Percentiles rank a stretch among this genome's conserved stretches.
Conservation (phyloP, 139 green algal genomes). For the Volvox reticuliferus region DNA sequence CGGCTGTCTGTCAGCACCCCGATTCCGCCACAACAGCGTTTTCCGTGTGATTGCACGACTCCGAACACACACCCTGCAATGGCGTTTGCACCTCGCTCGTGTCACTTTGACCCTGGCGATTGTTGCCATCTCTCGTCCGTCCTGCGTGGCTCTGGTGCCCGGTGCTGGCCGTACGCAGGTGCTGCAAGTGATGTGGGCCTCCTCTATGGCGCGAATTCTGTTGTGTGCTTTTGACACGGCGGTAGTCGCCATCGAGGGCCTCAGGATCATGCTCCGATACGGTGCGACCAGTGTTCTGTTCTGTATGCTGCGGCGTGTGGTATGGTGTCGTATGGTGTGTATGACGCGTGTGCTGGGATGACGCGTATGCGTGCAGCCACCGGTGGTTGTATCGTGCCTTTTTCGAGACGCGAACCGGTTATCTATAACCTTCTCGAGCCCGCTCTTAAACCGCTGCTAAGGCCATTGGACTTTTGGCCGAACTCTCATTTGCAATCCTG, state of each 20-base stretch:
- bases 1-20: too few relatives aligned
- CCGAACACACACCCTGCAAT: too few relatives aligned
- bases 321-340: neutral
- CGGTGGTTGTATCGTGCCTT: neutral
- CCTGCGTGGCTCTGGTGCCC: too few relatives aligned
- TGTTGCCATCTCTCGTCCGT: too few relatives aligned
- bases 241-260: constrained; percentile 51
- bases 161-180: neutral
- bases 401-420: neutral
- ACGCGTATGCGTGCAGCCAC: neutral
- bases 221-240: constrained; percentile 62
- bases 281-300: constrained; percentile 1
- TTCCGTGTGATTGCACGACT: too few relatives aligned
- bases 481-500: too few relatives aligned
- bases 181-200: neutral
- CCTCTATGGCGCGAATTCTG: constrained; percentile 12
- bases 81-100: too few relatives aligned
- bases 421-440: too few relatives aligned
- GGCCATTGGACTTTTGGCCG: too few relatives aligned
- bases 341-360: neutral
- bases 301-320: neutral
- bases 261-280: constrained; percentile 58
- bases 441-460: too few relatives aligned
- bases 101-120: too few relatives aligned
- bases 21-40: too few relatives aligned